Evolutionary conservation across 2,329 filamentous ascomycete genomes (phyloP), one percentile per base, ranked within the genome.

Genomic region (Colletotrichum karsti): DNA sequence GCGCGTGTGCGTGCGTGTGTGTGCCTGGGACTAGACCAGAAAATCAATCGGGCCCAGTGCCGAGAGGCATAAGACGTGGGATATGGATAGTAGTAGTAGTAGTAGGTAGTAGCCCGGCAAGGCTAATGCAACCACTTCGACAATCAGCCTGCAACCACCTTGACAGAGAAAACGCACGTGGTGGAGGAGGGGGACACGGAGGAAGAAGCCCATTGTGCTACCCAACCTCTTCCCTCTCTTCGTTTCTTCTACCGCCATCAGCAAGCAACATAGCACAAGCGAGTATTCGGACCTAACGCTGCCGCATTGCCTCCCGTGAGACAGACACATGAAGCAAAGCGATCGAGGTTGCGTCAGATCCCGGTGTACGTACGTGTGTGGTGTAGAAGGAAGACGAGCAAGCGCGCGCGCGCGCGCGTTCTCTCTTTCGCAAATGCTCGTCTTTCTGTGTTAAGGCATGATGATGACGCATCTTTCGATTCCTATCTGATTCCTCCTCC

Each of bases 81-180:
- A n/a, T n/a, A n/a, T n/a, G n/a, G n/a, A n/a, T n/a, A n/a, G n/a
- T n/a, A n/a, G n/a, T 30, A 5, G 28, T 9, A 35, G 33, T 15
- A 35, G 33, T 35, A 35, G 33, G 15, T 13, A 9, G 33, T 15
- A 13, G 33, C 12, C 46, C 60, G 60, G 64, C 53, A 67, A 67
- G 64, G 59, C 64, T 67, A 67, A 67, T 64, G 64, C 64, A 67
- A 63, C 50, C 58, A 50, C 63, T 56, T 67, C 50, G 39, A 63
- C 50, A 50, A 18, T 15, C 61, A n/a, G 26, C n/a, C 56, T 63
- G 63, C 51, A 67, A 54, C 64, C 64, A 53, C 64, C 46, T 53
- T 64, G 53, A 64, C 59, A 24, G 53, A 53, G 46, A 13, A 35
- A 13, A 20, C 44, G 64, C 64, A 64, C 64, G 64, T 67, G 64